Base-by-base conservation (phyloP, 2,329 filamentous ascomycete genomes). In the Emergomyces pasteurianus region DNA sequence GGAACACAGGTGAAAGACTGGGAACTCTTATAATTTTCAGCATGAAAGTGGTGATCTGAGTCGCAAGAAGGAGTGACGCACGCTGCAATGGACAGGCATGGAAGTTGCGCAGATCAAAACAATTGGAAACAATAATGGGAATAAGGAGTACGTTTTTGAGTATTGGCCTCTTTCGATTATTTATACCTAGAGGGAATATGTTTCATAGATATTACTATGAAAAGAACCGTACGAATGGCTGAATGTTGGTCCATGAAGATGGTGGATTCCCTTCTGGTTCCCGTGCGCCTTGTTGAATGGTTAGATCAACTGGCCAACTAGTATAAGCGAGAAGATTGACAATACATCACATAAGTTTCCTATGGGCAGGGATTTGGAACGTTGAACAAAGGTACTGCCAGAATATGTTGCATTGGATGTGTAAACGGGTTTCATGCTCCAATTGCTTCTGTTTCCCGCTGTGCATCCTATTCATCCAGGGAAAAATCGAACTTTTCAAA, bases 401-500 rank as follows among this genome's bases (percentile, higher is more conserved):
- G 31, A 21, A 21, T 31, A 14, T n/a, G n/a, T n/a, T n/a, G 28
- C 26, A 31, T 4, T 18, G 14, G 23, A 1, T 14, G 8, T 18
- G 26, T 53, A 23, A 12, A 23, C 14, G 16, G 18, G 26, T 9
- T 3, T 6, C 18, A 18, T 8, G 1, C 38, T 54, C 21, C 21
- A 23, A 21, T 23, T 9, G n/a, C 18, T 12, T 10, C 23, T 54
- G 8, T 36, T 26, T 23, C 52, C 34, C 9, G 31, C 31, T 2
- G n/a, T 14, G 28, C 31, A 7, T 23, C 38, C 63, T 53, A 65
- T 61, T 69, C 69, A 61, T 75, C 70, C 63, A 80, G 66, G 49
- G 89, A 88, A 72, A 96, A 96, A 73, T 99, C 92, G 81, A 89
- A 96, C 38, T 83, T 79, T 74, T 89, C 86, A 70, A 95, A 99